Base-by-base conservation (phyloP, 257 asterid genomes). In the Forsythia suspensa region DNA sequence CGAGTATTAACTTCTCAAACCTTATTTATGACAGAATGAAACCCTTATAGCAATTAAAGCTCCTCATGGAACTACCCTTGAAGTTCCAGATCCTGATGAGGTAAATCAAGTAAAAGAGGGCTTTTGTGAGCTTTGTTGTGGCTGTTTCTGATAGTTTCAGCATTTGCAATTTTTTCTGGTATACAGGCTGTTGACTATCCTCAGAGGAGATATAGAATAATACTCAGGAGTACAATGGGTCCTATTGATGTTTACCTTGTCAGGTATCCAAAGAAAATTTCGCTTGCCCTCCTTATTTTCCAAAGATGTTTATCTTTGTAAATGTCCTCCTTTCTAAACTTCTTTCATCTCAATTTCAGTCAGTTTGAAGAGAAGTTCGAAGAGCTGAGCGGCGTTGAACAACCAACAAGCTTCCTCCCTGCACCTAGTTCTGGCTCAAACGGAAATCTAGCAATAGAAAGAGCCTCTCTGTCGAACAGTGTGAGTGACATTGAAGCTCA, bases 61-160 rank as follows among this genome's bases (percentile, higher is more conserved):
- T 70, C 98, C 98, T n/a, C 99, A 95, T 79, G 99, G 98, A 24
- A 93, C 98, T 43, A 93, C 99, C 76, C 90, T 95, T 38, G 99
- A 95, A 87, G 99, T 95, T 83, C 98, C 99, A 76, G 97, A 95
- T 80, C 97, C 98, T 73, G 97, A 95, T 75, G 99, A 95, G 98
- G 98, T 91, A 85, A 59, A 69, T 51, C 44, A 63, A 63, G 78
- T 67, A 76, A 72, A 59, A 61, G 71, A 48, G 68, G 80, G 73
- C 78, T 70, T 81, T 21, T 81, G 18, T 74, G 65, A 52, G 75
- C 44, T 76, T 71, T 72, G 70, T 38, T 59, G 18, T 63, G 48
- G 82, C 73, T 84, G 67, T 70, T 46, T 85, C 72, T 82, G 72
- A 42, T 80, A 74, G 72, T 69, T 39, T 48, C 68, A 76, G 73